phyloP scores from a whole-genome alignment of 495 filamentous ascomycete species.

The Coniosporium apollinis region DNA sequence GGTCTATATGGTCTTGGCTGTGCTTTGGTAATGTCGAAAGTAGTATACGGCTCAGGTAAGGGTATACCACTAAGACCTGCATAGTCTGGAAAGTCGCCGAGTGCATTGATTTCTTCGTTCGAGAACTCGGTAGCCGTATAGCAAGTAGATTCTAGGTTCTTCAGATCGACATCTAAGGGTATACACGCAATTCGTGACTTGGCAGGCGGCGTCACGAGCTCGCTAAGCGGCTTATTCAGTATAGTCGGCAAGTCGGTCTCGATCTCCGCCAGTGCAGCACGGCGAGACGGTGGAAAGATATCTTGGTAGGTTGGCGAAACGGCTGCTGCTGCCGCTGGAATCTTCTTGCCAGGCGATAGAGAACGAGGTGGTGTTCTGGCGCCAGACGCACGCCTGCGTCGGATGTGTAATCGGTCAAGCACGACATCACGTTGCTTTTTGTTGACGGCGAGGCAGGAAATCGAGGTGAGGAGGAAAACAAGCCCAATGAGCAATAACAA shows the following conservation, averaged over 20 bases:
- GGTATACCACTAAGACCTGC: conserved; percentile 63
- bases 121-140: conserved; percentile 47
- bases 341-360: conserved; percentile 29
- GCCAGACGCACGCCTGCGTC: conserved; percentile 10
- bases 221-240: conserved; percentile 9
- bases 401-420: conserved; percentile 7
- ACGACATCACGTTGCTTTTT: conserved; percentile 6
- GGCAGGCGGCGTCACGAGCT: conserved; percentile 9
- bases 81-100: conserved; percentile 79
- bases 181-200: conserved; percentile 13
- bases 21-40: conserved; percentile 24
- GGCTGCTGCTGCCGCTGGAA: conserved; percentile 10
- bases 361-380: conserved; percentile 40
- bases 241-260: conserved; percentile 9
- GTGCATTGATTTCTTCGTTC: conserved; percentile 48
- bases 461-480: not conserved
- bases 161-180: conserved; percentile 8
- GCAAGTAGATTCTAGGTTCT: conserved; percentile 14
- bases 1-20: conserved; percentile 38
- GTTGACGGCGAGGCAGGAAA: not conserved
- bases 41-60: conserved; percentile 52
- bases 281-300: conserved; percentile 39
- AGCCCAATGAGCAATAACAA: not conserved
- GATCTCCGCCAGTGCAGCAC: conserved; percentile 30
- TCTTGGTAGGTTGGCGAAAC: conserved; percentile 26